Evolutionary conservation across 352 stramenopile genomes (phyloP).

Genomic region (Phytophthora fragariae): DNA sequence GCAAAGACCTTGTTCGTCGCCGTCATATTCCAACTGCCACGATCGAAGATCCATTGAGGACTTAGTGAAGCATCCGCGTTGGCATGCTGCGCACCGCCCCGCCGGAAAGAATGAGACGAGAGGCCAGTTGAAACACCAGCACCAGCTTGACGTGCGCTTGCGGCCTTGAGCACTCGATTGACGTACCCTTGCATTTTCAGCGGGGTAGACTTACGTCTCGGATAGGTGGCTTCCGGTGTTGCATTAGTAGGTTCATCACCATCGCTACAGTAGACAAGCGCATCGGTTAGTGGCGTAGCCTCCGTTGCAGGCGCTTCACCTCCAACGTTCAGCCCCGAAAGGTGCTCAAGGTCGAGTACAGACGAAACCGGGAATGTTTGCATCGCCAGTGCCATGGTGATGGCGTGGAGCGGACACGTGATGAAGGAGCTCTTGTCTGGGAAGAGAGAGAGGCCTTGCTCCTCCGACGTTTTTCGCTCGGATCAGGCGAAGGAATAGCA

Average conservation of each 20-base stretch:
- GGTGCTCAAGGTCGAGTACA: neutral
- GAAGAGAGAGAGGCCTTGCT: conserved; percentile 14
- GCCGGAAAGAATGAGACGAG: conserved; percentile 35
- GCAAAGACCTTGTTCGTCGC: conserved; percentile 32
- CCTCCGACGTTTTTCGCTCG: conserved; percentile 8
- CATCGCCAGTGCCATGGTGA: conserved; percentile 5
- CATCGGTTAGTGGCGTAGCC: neutral
- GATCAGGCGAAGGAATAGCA: conserved; percentile 26
- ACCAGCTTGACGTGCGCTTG: neutral
- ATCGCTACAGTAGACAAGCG: neutral
- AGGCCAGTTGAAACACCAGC: conserved; percentile 19
- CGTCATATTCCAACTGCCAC: conserved; percentile 25
- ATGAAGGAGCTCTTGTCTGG: conserved; percentile 8
- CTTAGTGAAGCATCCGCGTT: conserved; percentile 5
- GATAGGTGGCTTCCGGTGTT: neutral
- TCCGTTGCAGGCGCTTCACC: neutral
- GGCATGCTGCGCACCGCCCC: conserved; percentile 25
- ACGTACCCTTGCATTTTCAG: conserved; percentile 14
- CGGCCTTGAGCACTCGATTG: conserved; percentile 21
- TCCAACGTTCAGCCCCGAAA: neutral
- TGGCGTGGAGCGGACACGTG: conserved; percentile 6
- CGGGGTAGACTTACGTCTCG: neutral
- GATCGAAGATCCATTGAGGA: conserved; percentile 22
- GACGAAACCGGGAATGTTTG: conserved; percentile 1
- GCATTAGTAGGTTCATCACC: neutral